phyloP scores from a whole-genome alignment of 129 eudicot species.

The Scalesia atractyloides region DNA sequence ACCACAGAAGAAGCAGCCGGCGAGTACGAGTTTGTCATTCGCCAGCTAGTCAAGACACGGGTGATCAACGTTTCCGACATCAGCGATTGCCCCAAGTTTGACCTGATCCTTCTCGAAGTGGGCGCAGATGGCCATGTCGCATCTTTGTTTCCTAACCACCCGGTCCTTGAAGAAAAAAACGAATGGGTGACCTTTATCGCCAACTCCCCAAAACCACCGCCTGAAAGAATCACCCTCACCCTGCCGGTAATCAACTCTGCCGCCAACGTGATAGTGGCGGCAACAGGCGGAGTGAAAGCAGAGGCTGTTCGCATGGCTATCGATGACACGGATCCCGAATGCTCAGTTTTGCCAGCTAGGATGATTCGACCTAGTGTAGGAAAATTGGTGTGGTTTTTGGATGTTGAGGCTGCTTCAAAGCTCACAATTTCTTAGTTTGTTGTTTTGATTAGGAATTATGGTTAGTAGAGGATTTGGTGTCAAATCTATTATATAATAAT shows the following conservation, averaged over 20 bases:
- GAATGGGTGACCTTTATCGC: conserved; percentile 62
- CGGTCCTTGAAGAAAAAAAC: conserved; percentile 39
- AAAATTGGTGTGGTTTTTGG: conserved; percentile 72
- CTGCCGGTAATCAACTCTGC: conserved; percentile 73
- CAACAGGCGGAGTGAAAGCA: conserved; percentile 56
- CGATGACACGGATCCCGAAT: conserved; percentile 34
- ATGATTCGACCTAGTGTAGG: conserved; percentile 60
- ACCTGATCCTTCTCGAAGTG: conserved; percentile 59
- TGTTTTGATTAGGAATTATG: not conserved
- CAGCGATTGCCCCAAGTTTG: conserved; percentile 73
- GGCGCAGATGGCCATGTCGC: conserved; percentile 70
- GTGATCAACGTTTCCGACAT: conserved; percentile 46
- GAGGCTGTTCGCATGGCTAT: conserved; percentile 52
- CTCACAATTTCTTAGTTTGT: conserved; percentile 34
- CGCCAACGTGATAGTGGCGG: conserved; percentile 55
- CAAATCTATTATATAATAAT: not conserved
- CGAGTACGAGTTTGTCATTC: conserved; percentile 54
- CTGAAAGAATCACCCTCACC: conserved; percentile 64
- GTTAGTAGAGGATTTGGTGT: not conserved
- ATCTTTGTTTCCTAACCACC: conserved; percentile 57
- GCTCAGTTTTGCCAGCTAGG: conserved; percentile 52
- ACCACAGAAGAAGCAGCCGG: conserved; percentile 61
- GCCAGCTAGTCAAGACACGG: conserved; percentile 65
- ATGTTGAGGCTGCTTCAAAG: conserved; percentile 61
- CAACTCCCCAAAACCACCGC: conserved; percentile 57